Base-by-base conservation (phyloP, 2,329 filamentous ascomycete genomes). In the Ceratocystis ficicola region DNA sequence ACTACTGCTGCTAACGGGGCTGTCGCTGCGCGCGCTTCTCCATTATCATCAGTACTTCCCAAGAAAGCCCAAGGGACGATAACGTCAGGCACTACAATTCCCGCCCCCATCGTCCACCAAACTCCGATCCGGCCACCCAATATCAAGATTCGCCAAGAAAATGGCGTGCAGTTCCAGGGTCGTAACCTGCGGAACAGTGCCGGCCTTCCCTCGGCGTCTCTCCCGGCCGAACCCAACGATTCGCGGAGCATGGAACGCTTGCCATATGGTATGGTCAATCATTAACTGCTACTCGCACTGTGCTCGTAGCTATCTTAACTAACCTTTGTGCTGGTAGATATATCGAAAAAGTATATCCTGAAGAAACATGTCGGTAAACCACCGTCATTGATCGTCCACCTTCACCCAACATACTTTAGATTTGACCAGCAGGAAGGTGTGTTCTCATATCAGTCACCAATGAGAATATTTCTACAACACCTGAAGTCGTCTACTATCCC, bases 391-490 rank as follows among this genome's bases (percentile, higher is more conserved):
- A 85, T 93, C 63, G 79, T 99, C 28, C 92, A 96, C 74, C 79
- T 99, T 41, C 86, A 96, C 73, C 81, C 86, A 8, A 90, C 83
- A 3, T 87, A 96, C 75, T 97, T 96, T 73, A 85, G 88, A 67
- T 95, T 99, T 76, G 93, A 97, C 71, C 86, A 91, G 71, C 93
- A 96, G 75, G 91, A 96, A 74, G 89, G 92, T 72, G 93, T 89
- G 73, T 96, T 96, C 71, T 82, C 84, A 4, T 97, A 97, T 75
- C 89, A 90, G 71, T 96, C 91, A 22, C 91, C 94, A 28, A 96
- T 97, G 92, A 85, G 83, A 71, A 76, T 89, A 20, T 81, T 87
- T 70, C 79, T 96, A 46, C 86, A 95, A 70, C 91, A 96, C 74
- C 75, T 97, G 59, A 82, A 82, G 69, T 79, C 78, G 52, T 84